A percentile compares a stretch with the other conserved stretches of the same genome.
Evolutionary conservation across 441 rosid genomes (phyloP).

Genomic region (Gossypium lobatum): DNA sequence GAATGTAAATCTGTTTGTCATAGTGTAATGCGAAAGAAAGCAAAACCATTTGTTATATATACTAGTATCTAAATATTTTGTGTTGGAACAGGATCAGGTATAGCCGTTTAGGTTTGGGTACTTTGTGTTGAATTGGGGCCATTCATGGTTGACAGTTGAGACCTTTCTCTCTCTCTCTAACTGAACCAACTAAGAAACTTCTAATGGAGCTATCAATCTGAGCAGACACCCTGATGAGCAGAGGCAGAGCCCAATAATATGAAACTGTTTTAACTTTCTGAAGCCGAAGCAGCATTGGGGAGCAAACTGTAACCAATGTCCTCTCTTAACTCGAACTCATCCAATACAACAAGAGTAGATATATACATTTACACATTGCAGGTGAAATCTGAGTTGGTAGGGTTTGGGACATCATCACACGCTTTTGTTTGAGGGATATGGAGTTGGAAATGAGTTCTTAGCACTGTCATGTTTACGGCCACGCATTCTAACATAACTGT

Average conservation of each 20-base stretch:
- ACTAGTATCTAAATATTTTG: not conserved
- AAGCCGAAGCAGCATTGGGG: not conserved
- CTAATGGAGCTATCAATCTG: too few species aligned
- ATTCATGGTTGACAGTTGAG: too few species aligned
- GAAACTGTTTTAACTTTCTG: not conserved
- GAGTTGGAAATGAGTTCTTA: too few species aligned
- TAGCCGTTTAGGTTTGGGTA: too few species aligned
- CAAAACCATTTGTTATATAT: not conserved
- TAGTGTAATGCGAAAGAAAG: not conserved
- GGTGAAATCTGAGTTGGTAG: conserved; percentile 10
- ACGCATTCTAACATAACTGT: too few species aligned
- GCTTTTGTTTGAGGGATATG: too few species aligned
- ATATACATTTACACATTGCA: not conserved
- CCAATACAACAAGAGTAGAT: not conserved
- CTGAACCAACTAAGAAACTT: too few species aligned
- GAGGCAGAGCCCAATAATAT: not conserved
- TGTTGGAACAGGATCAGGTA: too few species aligned
- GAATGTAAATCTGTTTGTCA: not conserved
- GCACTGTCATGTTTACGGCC: too few species aligned
- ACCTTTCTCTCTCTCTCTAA: too few species aligned
- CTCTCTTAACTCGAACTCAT: too few species aligned
- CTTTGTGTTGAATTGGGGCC: too few species aligned
- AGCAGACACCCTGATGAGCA: not conserved
- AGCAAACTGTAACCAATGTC: not conserved
- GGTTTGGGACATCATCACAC: not conserved